Base-by-base conservation (phyloP, 2,329 filamentous ascomycete species). In the Amphichorda felina region DNA sequence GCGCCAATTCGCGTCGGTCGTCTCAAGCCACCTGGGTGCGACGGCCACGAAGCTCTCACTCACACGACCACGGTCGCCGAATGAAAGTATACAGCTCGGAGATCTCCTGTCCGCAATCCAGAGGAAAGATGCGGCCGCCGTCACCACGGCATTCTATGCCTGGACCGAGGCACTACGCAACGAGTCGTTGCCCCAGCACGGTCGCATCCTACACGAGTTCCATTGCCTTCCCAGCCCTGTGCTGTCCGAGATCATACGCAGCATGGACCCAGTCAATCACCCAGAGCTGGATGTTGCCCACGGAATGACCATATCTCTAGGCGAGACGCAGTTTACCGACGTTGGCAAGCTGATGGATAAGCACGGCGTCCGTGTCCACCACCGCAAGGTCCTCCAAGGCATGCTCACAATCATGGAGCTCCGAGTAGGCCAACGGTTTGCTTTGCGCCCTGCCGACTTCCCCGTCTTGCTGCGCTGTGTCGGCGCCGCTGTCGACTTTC, bases 181-280 rank as follows among this genome's bases (percentile, higher is more conserved):
- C 14, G 3, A 35, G 8, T 29, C 43, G 14, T 32, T 27, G 4
- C 44, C 53, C 22, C 21, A 38, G 3, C 36, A 48, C n/a, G 32
- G 44, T 2, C 41, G 43, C 5, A 47, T 55, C 13, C 45, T 54
- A 7, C 40, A 51, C 6, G 49, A 59, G 30, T 43, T 64, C 5
- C 43, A 43, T 11, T 34, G 41, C 1, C 48, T 86, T 16, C 64
- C 78, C 1, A 52, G 63, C 2, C 59, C 66, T 2, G 67, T 67
- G 1, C 77, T 86, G 47, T 72, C 75, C 2, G 75, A 81, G 42
- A 67, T 82, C 8, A 51, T 88, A 21, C 66, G 68, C 24, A 62
- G 66, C 5, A 54, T 87, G 8, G 75, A 82, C 38, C 79, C 81
- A 0, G 46, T 70, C 4, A 47, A 54, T 16, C 54, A 75, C 14